These are phyloP conservation scores for Coprinopsis sp. DNA, from an alignment of 768 basidiomycete genomes.

Conservation along the genomic window DNA sequence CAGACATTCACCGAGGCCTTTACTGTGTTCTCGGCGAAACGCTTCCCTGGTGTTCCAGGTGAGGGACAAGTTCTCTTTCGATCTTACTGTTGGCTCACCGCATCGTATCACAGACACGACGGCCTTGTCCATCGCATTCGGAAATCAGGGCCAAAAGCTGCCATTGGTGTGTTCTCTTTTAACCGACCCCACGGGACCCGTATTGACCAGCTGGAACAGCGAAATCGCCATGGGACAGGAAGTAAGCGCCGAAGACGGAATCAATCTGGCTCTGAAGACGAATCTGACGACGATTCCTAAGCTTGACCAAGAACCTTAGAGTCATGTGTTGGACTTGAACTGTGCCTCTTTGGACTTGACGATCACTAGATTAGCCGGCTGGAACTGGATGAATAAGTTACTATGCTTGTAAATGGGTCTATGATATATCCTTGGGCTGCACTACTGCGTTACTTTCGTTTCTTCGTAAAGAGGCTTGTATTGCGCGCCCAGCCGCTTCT, in stretches of 20 bases:
- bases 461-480: conserved; percentile 6
- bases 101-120: conserved; percentile 64
- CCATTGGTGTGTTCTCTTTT: conserved; percentile 56
- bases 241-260: conserved; percentile 56
- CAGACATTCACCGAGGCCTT: conserved; percentile 82
- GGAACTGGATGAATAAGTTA: neutral
- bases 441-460: neutral
- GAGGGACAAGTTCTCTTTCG: conserved; percentile 16
- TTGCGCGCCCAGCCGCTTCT: conserved; percentile 15
- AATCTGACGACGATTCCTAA: conserved; percentile 49
- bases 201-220: conserved; percentile 35
- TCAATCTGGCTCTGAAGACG: conserved; percentile 63
- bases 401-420: neutral
- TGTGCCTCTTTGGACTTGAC: too few species aligned
- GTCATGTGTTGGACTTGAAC: too few species aligned
- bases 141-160: conserved; percentile 86
- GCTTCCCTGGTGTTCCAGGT: conserved; percentile 94
- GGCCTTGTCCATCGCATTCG: conserved; percentile 81
- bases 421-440: conserved; percentile 3
- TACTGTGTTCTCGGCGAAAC: conserved; percentile 86
- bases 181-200: conserved; percentile 13
- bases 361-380: neutral
- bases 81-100: neutral
- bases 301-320: neutral
- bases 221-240: conserved; percentile 73